Conservation (phyloP, 2,329 filamentous ascomycete genomes). For the Davidsoniella neocaledoniae region DNA sequence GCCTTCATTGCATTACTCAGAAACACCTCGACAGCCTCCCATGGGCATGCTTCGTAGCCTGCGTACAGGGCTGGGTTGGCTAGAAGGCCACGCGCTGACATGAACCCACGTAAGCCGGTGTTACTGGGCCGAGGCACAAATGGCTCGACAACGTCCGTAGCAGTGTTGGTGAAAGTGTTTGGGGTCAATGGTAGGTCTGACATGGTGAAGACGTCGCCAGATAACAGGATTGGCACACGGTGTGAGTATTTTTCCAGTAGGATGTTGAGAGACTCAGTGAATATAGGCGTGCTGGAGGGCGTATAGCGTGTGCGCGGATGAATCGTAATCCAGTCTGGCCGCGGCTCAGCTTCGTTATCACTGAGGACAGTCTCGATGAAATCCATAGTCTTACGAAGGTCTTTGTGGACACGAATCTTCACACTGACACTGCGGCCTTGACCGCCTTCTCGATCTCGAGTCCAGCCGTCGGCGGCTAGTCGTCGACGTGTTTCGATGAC, state of each 20-base stretch:
- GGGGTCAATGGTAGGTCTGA: slow-evolving; percentile 24
- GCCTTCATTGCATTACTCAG: slow-evolving; percentile 38
- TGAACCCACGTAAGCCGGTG: slow-evolving; percentile 43
- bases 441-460: slow-evolving; percentile 26
- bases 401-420: slow-evolving; percentile 52
- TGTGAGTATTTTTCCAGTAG: slow-evolving; percentile 34
- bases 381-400: slow-evolving; percentile 41
- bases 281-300: slow-evolving; percentile 43
- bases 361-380: slow-evolving; percentile 47
- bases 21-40: slow-evolving; percentile 46
- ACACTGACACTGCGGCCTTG: slow-evolving; percentile 45
- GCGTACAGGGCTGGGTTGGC: slow-evolving; percentile 52
- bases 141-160: slow-evolving; percentile 16
- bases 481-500: slow-evolving; percentile 37
- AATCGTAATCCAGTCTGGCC: slow-evolving; percentile 53
- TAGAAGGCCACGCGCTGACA: slow-evolving; percentile 53
- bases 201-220: slow-evolving; percentile 52
- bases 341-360: slow-evolving; percentile 27
- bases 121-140: slow-evolving; percentile 20
- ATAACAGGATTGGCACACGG: slow-evolving; percentile 46
- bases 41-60: slow-evolving; percentile 37
- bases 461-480: slow-evolving; percentile 36
- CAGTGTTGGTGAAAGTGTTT: slow-evolving; percentile 18
- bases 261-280: slow-evolving; percentile 41
- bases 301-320: slow-evolving; percentile 48